Percentiles rank a stretch among this genome's conserved stretches.
Evolutionary conservation across 1,284 basidiomycete species (phyloP).

Genomic region (Leccinum pallidistipes): DNA sequence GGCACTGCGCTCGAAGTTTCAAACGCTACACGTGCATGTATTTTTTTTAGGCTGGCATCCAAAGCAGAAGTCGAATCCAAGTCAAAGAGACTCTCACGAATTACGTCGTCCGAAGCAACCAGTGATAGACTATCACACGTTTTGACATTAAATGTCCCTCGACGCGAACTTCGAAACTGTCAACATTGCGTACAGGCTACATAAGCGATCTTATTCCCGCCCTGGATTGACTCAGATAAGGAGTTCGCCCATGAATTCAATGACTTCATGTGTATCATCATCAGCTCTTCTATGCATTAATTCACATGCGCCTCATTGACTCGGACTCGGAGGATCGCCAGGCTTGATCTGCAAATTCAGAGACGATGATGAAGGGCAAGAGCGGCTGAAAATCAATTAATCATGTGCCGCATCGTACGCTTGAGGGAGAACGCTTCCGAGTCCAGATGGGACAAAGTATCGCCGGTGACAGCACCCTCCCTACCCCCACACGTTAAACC

Average conservation of each 20-base stretch:
- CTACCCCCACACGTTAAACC: not conserved
- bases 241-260: conserved; percentile 27
- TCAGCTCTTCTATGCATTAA: conserved; percentile 29
- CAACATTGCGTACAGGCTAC: conserved; percentile 26
- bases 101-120: conserved; percentile 6
- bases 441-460: conserved; percentile 23
- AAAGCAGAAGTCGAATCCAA: conserved; percentile 12
- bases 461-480: conserved; percentile 12
- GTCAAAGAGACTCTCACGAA: conserved; percentile 7
- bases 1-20: not conserved
- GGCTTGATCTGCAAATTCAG: conserved; percentile 33
- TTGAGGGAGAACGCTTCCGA: conserved; percentile 2
- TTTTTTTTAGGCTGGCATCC: conserved; percentile 4
- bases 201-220: conserved; percentile 23
- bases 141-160: conserved; percentile 12
- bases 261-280: conserved; percentile 36
- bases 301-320: conserved; percentile 33
- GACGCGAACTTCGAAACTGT: conserved; percentile 22
- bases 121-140: conserved; percentile 3
- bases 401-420: conserved; percentile 23
- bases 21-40: not conserved
- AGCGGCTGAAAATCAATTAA: conserved; percentile 4
- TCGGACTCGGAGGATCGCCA: conserved; percentile 33
- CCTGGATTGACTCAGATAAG: conserved; percentile 25
- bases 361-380: not conserved